phyloP scores from a whole-genome alignment of 148 eudicot genomes.

The Arbutus unedo region DNA sequence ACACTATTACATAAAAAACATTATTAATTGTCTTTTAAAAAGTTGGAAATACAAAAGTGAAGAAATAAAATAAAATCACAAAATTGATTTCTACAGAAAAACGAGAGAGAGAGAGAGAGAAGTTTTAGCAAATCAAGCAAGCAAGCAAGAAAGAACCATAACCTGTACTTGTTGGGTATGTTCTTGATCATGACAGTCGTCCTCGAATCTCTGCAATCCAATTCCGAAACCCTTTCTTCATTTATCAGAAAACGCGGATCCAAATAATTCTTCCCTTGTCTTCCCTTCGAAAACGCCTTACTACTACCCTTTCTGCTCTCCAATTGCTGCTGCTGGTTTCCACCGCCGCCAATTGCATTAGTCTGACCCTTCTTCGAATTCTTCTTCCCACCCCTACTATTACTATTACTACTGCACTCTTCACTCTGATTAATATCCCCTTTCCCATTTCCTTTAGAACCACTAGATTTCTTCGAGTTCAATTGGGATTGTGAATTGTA shows the following conservation, averaged over 20 bases:
- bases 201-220: slow-evolving; percentile 52
- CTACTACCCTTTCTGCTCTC: not conserved
- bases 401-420: too few species aligned
- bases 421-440: not conserved
- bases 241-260: slow-evolving; percentile 77
- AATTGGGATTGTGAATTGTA: slow-evolving; percentile 2
- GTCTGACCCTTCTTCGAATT: slow-evolving; percentile 16
- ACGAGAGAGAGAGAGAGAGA: not conserved
- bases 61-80: not conserved
- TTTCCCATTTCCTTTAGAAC: not conserved
- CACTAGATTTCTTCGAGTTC: not conserved
- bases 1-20: too few species aligned
- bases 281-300: slow-evolving; percentile 41
- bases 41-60: not conserved
- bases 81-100: not conserved
- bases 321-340: not conserved
- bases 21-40: too few species aligned
- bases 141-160: not conserved
- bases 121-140: not conserved
- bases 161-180: slow-evolving; percentile 99
- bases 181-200: slow-evolving; percentile 97
- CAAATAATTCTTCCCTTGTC: slow-evolving; percentile 31
- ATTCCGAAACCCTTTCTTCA: slow-evolving; percentile 51
- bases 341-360: not conserved
- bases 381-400: not conserved